phyloP scores from a whole-genome alignment of 768 basidiomycete species.

The Solioccasus polychromus region DNA sequence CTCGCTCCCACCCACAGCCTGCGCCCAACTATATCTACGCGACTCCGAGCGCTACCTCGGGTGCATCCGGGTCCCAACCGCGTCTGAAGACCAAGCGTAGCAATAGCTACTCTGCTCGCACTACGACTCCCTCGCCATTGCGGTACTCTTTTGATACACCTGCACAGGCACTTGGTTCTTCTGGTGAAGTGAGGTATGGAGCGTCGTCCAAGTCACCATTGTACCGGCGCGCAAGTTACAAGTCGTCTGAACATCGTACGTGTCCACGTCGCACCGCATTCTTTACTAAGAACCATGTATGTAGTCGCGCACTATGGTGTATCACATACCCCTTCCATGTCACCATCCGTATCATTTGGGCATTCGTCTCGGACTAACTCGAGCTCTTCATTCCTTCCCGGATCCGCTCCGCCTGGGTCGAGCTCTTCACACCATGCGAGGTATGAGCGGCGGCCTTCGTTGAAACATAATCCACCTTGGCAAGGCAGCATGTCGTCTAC shows the following conservation, averaged over 20 bases:
- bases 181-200: constrained; percentile 33
- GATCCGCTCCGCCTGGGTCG: constrained; percentile 37
- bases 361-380: constrained; percentile 52
- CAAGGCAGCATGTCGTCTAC: constrained; percentile 39
- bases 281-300: background rate
- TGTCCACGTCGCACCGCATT: constrained; percentile 11
- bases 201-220: constrained; percentile 33
- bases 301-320: constrained; percentile 32
- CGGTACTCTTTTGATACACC: constrained; percentile 38
- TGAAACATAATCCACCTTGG: constrained; percentile 49
- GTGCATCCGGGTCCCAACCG: constrained; percentile 37
- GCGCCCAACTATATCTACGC: constrained; percentile 43
- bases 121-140: constrained; percentile 39
- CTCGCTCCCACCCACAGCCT: constrained; percentile 39
- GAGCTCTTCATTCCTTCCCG: constrained; percentile 45
- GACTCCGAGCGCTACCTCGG: constrained; percentile 24
- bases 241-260: constrained; percentile 45
- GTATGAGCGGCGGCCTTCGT: constrained; percentile 43
- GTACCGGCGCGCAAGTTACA: constrained; percentile 43
- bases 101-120: constrained; percentile 37
- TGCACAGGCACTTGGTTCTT: constrained; percentile 19
- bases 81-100: constrained; percentile 37
- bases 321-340: constrained; percentile 27
- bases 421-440: constrained; percentile 40
- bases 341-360: constrained; percentile 33